These are phyloP conservation scores for Asterella californica DNA, from an alignment of 225 moss, liverwort and hornwort genomes.

Conservation along the genomic window DNA sequence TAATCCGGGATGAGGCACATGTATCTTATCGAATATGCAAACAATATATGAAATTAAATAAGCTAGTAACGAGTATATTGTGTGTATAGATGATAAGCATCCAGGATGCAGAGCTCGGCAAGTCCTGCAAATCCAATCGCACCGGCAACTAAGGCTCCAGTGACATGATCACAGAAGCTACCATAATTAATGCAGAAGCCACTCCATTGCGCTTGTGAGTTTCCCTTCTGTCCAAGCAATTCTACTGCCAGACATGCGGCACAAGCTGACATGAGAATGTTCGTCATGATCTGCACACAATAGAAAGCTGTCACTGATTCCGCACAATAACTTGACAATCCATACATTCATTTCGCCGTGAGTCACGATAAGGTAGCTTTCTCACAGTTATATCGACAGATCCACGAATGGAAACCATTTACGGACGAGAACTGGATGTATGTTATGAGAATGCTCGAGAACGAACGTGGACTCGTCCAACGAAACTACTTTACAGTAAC, in stretches of 20 bases:
- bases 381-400: background rate
- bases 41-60: no score
- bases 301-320: background rate
- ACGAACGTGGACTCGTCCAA: background rate
- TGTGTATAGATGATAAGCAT: slow-evolving; percentile 25
- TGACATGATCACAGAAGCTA: slow-evolving; percentile 23
- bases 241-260: slow-evolving; percentile 15
- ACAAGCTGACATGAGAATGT: slow-evolving; percentile 29
- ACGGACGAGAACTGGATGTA: background rate
- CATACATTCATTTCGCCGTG: background rate
- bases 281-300: slow-evolving; percentile 29
- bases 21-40: no score
- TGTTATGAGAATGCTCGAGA: background rate
- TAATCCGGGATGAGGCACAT: no score
- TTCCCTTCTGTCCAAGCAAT: slow-evolving; percentile 26
- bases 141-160: slow-evolving; percentile 18
- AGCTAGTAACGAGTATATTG: slow-evolving; percentile 5
- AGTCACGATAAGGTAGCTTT: background rate
- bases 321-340: background rate
- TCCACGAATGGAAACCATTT: background rate
- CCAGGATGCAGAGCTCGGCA: slow-evolving; percentile 15
- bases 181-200: slow-evolving; percentile 3
- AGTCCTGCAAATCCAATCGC: slow-evolving; percentile 9
- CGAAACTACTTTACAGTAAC: background rate
- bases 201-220: slow-evolving; percentile 2